A percentile compares a stretch with the other conserved stretches of the same genome.
Conservation (phyloP, 2,329 filamentous ascomycete species). For the Stachybotrys elegans region DNA sequence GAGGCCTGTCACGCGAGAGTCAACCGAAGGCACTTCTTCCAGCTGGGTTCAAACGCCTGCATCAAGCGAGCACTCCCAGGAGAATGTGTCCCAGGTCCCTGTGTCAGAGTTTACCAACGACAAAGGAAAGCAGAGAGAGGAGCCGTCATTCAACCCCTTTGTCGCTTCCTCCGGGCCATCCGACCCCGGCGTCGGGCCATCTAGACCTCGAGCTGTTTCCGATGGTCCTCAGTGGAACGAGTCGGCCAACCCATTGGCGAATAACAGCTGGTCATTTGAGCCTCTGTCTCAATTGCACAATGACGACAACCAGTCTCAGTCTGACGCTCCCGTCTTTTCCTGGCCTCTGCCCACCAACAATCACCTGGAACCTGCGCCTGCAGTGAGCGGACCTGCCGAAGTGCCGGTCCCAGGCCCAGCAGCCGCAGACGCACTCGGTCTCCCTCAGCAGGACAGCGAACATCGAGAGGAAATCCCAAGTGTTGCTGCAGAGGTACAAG, state of each 20-base stretch:
- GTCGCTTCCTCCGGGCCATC: too few species aligned
- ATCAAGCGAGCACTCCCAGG: conserved; percentile 14
- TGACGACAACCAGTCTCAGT: not conserved
- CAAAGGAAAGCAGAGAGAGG: conserved; percentile 22
- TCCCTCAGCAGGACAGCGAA: too few species aligned
- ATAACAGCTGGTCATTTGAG: conserved; percentile 58
- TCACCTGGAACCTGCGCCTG: too few species aligned
- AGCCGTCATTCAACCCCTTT: too few species aligned
- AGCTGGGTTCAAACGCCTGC: conserved; percentile 15
- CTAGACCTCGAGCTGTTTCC: conserved; percentile 49
- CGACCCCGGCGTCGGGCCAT: too few species aligned
- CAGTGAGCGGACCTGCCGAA: too few species aligned
- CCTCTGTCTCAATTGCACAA: conserved; percentile 22
- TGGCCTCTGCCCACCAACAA: too few species aligned
- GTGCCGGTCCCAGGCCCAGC: too few species aligned
- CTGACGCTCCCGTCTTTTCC: too few species aligned
- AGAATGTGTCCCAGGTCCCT: not conserved
- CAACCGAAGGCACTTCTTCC: conserved; percentile 19
- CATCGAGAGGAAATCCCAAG: not conserved
- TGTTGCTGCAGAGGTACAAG: conserved; percentile 8
- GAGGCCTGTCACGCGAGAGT: conserved; percentile 16
- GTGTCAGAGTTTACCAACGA: not conserved
- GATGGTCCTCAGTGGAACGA: conserved; percentile 46
- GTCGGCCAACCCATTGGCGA: conserved; percentile 47
- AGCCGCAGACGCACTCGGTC: too few species aligned